Conservation (phyloP, 108 stramenopile species). For the Discostella stelligeroides region DNA sequence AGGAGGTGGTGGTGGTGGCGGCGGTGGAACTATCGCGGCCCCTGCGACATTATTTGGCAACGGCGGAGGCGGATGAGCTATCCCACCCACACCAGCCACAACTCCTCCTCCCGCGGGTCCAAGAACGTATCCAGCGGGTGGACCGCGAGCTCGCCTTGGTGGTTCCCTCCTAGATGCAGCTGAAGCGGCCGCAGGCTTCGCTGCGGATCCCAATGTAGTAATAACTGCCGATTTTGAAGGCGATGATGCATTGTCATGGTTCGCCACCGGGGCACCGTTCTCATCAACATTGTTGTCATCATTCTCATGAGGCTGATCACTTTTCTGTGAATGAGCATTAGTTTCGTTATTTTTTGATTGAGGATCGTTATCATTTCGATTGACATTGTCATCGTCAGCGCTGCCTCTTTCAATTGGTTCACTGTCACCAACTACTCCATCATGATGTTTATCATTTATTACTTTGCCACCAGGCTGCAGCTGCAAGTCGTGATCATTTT, state of each 20-base stretch:
- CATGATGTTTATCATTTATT: slow-evolving; percentile 40
- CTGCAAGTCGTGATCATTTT: slow-evolving; percentile 3
- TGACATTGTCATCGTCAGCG: slow-evolving; percentile 17
- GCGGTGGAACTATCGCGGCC: neutral
- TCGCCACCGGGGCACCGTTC: slow-evolving; percentile 8
- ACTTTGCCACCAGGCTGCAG: slow-evolving; percentile 7
- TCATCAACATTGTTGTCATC: no score
- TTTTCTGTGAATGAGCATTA: slow-evolving; percentile 19
- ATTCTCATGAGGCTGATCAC: slow-evolving; percentile 1
- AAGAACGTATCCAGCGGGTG: slow-evolving; percentile 79
- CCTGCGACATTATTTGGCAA: slow-evolving; percentile 21
- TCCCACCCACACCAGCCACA: slow-evolving; percentile 1
- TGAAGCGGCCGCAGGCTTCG: slow-evolving; percentile 13
- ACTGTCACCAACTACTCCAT: no score
- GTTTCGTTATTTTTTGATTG: slow-evolving; percentile 9
- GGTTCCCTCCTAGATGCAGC: slow-evolving; percentile 44
- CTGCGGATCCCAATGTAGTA: no score
- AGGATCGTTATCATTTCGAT: no score
- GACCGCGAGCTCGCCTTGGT: slow-evolving; percentile 69
- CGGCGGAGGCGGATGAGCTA: slow-evolving; percentile 30
- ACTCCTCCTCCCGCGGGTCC: slow-evolving; percentile 74
- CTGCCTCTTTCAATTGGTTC: slow-evolving; percentile 2
- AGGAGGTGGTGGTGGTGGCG: slow-evolving; percentile 5
- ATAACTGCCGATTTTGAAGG: no score
- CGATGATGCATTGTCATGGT: slow-evolving; percentile 11